Evolutionary conservation across 2,329 filamentous ascomycete genomes (phyloP), one percentile per base, ranked within the genome.

Genomic region (Thelonectria rubi): DNA sequence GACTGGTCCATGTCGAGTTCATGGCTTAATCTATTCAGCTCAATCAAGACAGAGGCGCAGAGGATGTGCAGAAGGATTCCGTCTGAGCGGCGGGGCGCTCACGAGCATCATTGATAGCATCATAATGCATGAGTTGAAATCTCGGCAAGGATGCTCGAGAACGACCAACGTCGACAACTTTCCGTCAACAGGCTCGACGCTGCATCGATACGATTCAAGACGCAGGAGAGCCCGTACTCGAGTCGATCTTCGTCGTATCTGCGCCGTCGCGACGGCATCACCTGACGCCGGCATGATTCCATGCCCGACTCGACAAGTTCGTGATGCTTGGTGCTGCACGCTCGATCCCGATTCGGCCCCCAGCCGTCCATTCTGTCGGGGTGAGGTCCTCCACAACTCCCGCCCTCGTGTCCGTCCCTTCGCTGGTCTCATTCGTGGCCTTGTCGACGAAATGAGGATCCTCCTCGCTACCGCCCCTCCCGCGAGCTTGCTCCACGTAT

Each of bases 361-460:
- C 69, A 67, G 59, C 55, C 54, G 60, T 55, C 62, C 49, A 51
- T 43, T 61, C 55, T 57, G 49, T 54, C 58, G 62, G 55, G 55
- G 55, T 60, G 57, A 67, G 49, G 57, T 54, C 49, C 48, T 60
- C 54, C 30, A 59, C 62, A 37, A 60, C 55, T 61, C 26, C 58
- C 24, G 59, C 58, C 65, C 60, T 60, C 59, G 47, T 56, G 55
- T 51, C 50, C 34, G 49, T 56, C 66, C 40, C 52, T 52, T 37
- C 46, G 43, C 37, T 17, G 14, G 39, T 49, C 40, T 63, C 46
- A 71, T 71, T 71, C 65, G 69, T 68, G 65, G 69, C 69, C 68
- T 68, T 67, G 69, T 64, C 52, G 54, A 43, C 42, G 56, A 48
- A 50, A 59, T 58, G 49, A 58, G 64, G 55, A 62, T 53, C 61